Conservation (phyloP, 106 monocot species). For the Allium fistulosum region DNA sequence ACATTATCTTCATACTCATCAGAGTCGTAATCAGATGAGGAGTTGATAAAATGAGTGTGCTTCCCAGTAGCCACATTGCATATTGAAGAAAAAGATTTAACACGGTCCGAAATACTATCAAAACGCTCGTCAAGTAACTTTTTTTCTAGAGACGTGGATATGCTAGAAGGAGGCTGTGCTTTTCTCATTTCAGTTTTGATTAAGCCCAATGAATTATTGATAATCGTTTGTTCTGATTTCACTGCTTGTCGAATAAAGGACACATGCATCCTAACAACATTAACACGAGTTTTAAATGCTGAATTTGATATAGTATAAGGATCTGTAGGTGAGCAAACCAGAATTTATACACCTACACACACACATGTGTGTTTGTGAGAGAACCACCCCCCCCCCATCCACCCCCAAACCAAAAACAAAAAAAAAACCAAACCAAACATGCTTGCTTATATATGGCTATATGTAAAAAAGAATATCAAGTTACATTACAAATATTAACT, state of each 20-base stretch:
- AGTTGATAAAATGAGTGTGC: constrained; percentile 56
- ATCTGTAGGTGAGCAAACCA: too few species aligned
- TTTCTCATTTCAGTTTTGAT: constrained; percentile 2
- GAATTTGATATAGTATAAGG: background rate
- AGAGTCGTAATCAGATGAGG: constrained; percentile 22
- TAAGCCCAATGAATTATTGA: constrained; percentile 13
- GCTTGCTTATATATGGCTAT: too few species aligned
- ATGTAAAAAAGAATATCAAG: too few species aligned
- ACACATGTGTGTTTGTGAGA: too few species aligned
- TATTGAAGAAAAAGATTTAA: constrained; percentile 55
- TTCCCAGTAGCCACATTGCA: constrained; percentile 31
- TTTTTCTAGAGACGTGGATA: constrained; percentile 26
- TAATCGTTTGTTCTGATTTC: constrained; percentile 33
- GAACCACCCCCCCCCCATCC: too few species aligned
- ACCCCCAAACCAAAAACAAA: too few species aligned
- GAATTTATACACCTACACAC: too few species aligned
- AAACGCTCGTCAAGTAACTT: constrained; percentile 48
- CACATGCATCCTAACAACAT: constrained; percentile 40
- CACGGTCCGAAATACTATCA: constrained; percentile 38
- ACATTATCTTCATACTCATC: constrained; percentile 18
- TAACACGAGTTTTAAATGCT: background rate
- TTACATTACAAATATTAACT: too few species aligned
- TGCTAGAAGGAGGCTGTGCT: constrained; percentile 8
- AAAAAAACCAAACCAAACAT: too few species aligned
- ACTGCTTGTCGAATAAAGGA: constrained; percentile 35